Percentiles rank a stretch among this genome's conserved stretches.
Conservation (phyloP, 2,329 filamentous ascomycete species). For the Nectriaceae sp. region DNA sequence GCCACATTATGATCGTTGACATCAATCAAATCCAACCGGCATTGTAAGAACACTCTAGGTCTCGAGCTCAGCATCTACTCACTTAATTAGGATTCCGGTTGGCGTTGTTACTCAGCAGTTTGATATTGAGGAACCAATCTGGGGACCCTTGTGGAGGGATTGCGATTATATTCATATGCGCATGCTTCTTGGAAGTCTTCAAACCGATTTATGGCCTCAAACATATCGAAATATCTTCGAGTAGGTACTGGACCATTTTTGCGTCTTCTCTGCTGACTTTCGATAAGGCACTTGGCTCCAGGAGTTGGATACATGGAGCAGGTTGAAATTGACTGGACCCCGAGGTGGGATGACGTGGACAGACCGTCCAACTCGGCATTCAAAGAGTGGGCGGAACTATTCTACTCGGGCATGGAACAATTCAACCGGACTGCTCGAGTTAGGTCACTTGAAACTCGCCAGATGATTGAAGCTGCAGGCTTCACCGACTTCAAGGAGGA, state of each 20-base stretch:
- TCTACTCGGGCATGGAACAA: conserved; percentile 68
- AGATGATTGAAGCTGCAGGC: conserved; percentile 67
- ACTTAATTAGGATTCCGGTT: conserved; percentile 63
- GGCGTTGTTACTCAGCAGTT: conserved; percentile 59
- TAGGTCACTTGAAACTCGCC: conserved; percentile 50
- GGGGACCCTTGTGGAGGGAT: conserved; percentile 51
- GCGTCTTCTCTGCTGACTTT: conserved; percentile 11
- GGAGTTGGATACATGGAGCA: conserved; percentile 79
- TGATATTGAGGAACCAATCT: conserved; percentile 74
- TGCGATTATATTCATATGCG: conserved; percentile 86
- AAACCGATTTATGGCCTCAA: conserved; percentile 64
- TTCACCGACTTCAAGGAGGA: conserved; percentile 79
- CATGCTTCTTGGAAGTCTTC: conserved; percentile 76
- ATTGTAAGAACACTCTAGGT: conserved; percentile 29
- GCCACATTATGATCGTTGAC: conserved; percentile 41
- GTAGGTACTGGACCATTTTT: conserved; percentile 43
- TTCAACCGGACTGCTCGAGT: conserved; percentile 67
- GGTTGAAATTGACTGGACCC: conserved; percentile 83
- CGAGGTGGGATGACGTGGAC: conserved; percentile 69
- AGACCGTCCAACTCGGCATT: conserved; percentile 60
- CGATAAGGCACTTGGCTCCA: conserved; percentile 70
- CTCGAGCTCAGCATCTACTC: conserved; percentile 8
- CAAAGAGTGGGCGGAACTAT: conserved; percentile 67
- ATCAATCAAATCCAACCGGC: conserved; percentile 43
- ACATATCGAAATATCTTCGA: conserved; percentile 71